Evolutionary conservation across 23 red algal genomes (phyloP), one percentile per base, ranked within the genome.

Genomic region (Gracilaria vermiculophylla): DNA sequence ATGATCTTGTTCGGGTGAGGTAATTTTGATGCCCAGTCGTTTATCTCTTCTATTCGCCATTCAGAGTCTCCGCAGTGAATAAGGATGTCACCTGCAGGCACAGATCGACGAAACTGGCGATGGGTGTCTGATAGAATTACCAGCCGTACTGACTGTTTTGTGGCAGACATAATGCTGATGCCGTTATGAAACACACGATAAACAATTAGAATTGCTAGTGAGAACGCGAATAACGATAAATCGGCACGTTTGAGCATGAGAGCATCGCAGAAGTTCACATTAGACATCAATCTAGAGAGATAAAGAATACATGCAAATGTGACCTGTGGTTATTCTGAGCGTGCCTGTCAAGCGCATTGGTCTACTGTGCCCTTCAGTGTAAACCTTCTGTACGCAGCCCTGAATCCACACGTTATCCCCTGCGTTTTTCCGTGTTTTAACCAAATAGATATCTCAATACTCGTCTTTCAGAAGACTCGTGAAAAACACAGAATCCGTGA

Each of bases 101-200:
- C 40, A 16, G 35, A 13, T 8, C 37, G 84, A 77, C 53, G 44
- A 39, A 62, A 88, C 14, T 25, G 34, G 17, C 84, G 42, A 53
- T 88, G 84, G 5, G 84, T 88, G 53, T 88, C 84, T 49, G 84
- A 88, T 11, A 88, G 65, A 64, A 88, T 88, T 27, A 88, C 84
- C 32, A 88, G 33, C 3, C 84, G 43, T 12, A 88, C 5, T 9
- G 53, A 88, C n/a, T 76, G 50, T 60, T 79, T 79, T 31, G 76
- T 57, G 5, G 53, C 53, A 27, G 76, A 39, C 76, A 79, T 60
- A 1, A n/a, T 49, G 1, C 34, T 20, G 15, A 13, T 7, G 20
- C 10, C 2, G 23, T 23, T 40, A 73, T 47, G 4, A 8, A 73
- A 24, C 44, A 48, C 15, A 47, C 39, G 42, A 40, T 42, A 42